Evolutionary conservation across 805 yeast species (phyloP), one percentile per base, ranked within the genome.

Genomic region (Starmera dryadoides): DNA sequence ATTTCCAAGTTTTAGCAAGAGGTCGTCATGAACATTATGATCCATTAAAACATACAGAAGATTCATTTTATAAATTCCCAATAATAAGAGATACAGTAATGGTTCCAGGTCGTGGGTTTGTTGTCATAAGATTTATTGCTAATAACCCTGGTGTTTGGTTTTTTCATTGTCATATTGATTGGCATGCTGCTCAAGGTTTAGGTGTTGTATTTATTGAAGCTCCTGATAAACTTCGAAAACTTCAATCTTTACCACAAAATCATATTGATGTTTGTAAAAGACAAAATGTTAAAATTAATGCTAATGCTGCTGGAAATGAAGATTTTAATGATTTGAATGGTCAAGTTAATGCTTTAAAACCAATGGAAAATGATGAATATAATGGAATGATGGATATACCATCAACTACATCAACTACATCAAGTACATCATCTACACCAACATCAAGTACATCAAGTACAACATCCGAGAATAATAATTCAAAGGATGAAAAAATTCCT

Each of bases 131-230:
- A 45, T 86, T 86, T 58, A 69, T 66, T 46, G 87, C 96, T 7
- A 75, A 83, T 50, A 88, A 88, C 50, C 96, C 96, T 0, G 97
- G 97, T 35, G 81, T 86, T 16, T 88, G 97, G 97, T 76, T 82
- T 40, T 84, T 88, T 78, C 97, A 88, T 57, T 88, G 97, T 60
- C 95, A 86, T 53, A 75, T 85, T 25, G 91, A 84, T 52, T 84
- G 88, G 82, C 94, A 84, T 59, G 73, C 84, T 48, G 81, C 77
- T 44, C 91, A 83, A 62, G 94, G 94, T 12, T 68, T 84, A 40
- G 89, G 89, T 10, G 64, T 81, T 31, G 74, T 77, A 1, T 72
- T 84, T 30, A 65, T 84, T 26, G 94, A 84, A 55, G 79, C 83
- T 11, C 89, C 93, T n/a, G 55, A 63, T 36, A 64, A 61, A 32